phyloP scores from a whole-genome alignment of 2,329 filamentous ascomycete species.

The Trichophyton rubrum region DNA sequence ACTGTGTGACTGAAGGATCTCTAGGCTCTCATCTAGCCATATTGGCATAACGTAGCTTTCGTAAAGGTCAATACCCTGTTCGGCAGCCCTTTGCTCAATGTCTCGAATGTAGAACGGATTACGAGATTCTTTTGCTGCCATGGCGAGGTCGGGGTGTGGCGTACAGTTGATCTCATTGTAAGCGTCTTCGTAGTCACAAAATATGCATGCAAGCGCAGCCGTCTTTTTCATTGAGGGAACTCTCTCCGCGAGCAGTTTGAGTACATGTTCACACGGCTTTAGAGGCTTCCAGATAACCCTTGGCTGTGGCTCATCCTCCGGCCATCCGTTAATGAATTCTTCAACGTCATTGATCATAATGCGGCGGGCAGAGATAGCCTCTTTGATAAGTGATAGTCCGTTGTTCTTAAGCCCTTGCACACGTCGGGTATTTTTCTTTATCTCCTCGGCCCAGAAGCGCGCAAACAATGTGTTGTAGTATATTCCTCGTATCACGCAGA shows the following conservation, averaged over 20 bases:
- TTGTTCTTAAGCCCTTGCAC: background rate
- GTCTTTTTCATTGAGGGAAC: background rate
- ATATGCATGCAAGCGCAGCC: constrained; percentile 1
- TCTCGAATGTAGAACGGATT: background rate
- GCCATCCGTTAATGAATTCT: background rate
- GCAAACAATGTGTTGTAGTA: constrained; percentile 30
- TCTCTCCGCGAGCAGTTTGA: background rate
- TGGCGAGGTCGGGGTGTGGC: background rate
- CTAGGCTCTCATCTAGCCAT: background rate
- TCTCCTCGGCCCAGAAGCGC: background rate
- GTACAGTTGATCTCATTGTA: constrained; percentile 1
- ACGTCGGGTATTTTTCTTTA: background rate
- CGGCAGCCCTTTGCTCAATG: background rate
- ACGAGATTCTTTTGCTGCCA: background rate
- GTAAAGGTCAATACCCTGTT: background rate
- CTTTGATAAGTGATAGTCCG: background rate
- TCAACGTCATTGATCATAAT: constrained; percentile 10
- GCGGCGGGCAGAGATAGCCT: constrained; percentile 7
- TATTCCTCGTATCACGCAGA: constrained; percentile 24
- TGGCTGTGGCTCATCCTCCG: background rate
- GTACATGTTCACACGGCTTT: background rate
- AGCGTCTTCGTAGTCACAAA: background rate
- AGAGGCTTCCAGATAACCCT: background rate
- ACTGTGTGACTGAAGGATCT: background rate
- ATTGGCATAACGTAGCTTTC: background rate